phyloP scores from a whole-genome alignment of 805 yeast genomes.

The Yarrowia porcina region DNA sequence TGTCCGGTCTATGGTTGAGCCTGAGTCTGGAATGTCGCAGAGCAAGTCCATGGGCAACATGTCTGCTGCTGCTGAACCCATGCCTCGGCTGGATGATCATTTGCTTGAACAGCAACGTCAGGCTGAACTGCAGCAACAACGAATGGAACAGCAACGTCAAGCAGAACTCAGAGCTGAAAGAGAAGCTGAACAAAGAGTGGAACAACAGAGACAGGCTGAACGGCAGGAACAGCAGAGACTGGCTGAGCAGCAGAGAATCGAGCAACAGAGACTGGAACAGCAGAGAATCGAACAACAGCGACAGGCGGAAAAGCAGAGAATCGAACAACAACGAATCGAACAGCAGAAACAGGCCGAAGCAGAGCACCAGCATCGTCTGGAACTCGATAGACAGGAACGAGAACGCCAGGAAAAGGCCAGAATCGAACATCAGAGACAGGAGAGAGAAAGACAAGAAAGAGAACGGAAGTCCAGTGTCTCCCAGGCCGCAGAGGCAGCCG shows the following conservation, averaged over 20 bases:
- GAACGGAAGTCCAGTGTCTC: neutral
- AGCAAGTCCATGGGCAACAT: slow-evolving; percentile 12
- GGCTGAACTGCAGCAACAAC: neutral
- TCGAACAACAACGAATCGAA: neutral
- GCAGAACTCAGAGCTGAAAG: neutral
- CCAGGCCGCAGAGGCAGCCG: neutral
- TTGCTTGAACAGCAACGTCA: neutral
- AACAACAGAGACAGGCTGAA: slow-evolving; percentile 12
- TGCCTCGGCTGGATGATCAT: neutral
- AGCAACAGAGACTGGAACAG: slow-evolving; percentile 1
- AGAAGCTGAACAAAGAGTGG: neutral
- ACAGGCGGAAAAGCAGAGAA: neutral
- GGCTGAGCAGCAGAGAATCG: neutral
- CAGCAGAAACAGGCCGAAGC: neutral
- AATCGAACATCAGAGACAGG: neutral
- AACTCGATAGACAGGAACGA: slow-evolving; percentile 2
- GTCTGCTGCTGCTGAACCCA: neutral
- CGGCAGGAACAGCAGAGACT: neutral
- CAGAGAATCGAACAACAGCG: neutral
- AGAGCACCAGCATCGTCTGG: slow-evolving; percentile 4
- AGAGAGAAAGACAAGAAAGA: slow-evolving; percentile 4
- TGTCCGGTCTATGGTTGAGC: slow-evolving; percentile 16
- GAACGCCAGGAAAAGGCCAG: slow-evolving; percentile 7
- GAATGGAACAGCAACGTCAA: neutral
- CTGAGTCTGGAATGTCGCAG: slow-evolving; percentile 8